Conservation (phyloP, 2,329 filamentous ascomycete genomes). For the Arthrobotrys pseudoclavata region DNA sequence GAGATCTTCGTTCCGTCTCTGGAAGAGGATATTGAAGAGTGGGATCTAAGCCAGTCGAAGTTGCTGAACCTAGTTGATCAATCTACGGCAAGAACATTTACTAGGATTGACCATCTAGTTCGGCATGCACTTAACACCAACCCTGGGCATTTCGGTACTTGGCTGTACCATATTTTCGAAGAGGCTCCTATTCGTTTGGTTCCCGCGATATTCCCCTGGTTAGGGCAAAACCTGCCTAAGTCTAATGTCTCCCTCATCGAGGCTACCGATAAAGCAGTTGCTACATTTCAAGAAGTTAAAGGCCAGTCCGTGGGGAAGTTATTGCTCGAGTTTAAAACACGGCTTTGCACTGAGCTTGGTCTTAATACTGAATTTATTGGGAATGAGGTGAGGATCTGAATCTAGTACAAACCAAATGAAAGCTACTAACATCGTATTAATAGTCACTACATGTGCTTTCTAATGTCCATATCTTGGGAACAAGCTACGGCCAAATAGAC, state of each 20-base stretch:
- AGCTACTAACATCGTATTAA: background rate
- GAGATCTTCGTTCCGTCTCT: conserved; percentile 76
- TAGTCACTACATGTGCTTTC: conserved; percentile 49
- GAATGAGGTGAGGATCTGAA: conserved; percentile 32
- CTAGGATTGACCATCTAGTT: conserved; percentile 38
- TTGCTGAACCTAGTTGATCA: conserved; percentile 44
- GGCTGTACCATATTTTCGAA: conserved; percentile 49
- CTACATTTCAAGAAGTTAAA: conserved; percentile 33
- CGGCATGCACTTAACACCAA: conserved; percentile 21
- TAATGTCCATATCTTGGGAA: conserved; percentile 34
- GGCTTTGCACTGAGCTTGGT: conserved; percentile 7
- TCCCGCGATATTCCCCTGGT: conserved; percentile 6
- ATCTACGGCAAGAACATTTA: conserved; percentile 33
- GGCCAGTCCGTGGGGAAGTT: conserved; percentile 6
- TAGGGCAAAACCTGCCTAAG: conserved; percentile 6
- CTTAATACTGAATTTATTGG: conserved; percentile 15
- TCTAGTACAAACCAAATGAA: background rate
- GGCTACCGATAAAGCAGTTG: conserved; percentile 4
- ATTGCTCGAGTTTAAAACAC: conserved; percentile 37
- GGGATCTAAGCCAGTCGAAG: conserved; percentile 30
- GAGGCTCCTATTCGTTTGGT: conserved; percentile 22
- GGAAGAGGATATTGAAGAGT: conserved; percentile 49
- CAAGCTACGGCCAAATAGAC: background rate
- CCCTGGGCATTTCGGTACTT: conserved; percentile 23
- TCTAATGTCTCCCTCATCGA: background rate